Evolutionary conservation across 1,284 basidiomycete genomes (phyloP).

Genomic region (Cryptococcus sp.): DNA sequence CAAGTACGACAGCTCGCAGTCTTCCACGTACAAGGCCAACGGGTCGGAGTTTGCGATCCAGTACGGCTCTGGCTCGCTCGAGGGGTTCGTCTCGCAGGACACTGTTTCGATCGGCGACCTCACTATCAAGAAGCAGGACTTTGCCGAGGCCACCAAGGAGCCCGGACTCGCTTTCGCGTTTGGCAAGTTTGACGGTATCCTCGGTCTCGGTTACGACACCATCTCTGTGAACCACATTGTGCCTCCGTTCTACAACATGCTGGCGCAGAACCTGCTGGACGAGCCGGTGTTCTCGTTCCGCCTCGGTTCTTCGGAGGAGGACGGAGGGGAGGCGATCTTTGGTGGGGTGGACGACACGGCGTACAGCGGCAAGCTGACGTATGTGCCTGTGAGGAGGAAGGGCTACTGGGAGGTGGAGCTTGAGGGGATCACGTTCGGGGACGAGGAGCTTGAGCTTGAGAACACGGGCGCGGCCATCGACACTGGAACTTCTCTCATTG

Average conservation of each 20-base stretch:
- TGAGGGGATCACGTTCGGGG: conserved; percentile 76
- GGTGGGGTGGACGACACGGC: conserved; percentile 82
- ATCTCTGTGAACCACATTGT: conserved; percentile 88
- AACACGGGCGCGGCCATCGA: conserved; percentile 95
- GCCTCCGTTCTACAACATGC: conserved; percentile 95
- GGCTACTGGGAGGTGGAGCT: conserved; percentile 99
- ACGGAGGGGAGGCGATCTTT: conserved; percentile 90
- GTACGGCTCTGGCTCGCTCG: conserved; percentile 96
- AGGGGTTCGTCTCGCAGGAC: conserved; percentile 92
- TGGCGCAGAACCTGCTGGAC: conserved; percentile 78
- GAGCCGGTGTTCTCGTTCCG: conserved; percentile 93
- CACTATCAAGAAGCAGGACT: conserved; percentile 71
- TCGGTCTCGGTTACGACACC: conserved; percentile 93
- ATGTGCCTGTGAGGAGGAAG: conserved; percentile 90
- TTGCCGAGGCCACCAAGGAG: conserved; percentile 95
- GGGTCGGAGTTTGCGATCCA: conserved; percentile 87
- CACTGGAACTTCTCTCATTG: conserved; percentile 63
- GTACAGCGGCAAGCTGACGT: conserved; percentile 77
- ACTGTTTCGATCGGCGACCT: conserved; percentile 80
- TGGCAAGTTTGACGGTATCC: conserved; percentile 90
- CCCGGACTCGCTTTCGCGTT: conserved; percentile 97
- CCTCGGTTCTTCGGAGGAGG: conserved; percentile 76
- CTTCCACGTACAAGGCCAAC: conserved; percentile 87
- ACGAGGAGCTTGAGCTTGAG: conserved; percentile 79
- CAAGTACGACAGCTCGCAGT: conserved; percentile 84